Evolutionary conservation across 1,284 basidiomycete genomes (phyloP), one percentile per base, ranked within the genome.

Genomic region (Waitea zeae): DNA sequence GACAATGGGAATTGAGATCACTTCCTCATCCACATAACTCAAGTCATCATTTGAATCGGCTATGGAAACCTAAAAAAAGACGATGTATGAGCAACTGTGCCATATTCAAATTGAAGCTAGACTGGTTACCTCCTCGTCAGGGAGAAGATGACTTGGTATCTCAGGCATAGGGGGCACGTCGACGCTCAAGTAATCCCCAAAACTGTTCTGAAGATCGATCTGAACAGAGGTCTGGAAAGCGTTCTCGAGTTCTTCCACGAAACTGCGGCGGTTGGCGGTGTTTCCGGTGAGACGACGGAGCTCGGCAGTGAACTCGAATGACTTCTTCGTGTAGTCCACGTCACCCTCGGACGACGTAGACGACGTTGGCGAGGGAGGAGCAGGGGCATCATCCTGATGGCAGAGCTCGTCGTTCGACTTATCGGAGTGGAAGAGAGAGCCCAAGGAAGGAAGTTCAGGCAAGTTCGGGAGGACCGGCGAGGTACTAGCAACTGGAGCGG

Each of bases 261-360:
- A 89, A 50, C 81, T 86, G 4, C 56, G 59, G 3, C 81, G 56
- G 44, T 80, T 69, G 2, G 49, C 72, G 17, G 78, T 77, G 4
- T 67, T 72, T 44, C 75, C 70, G 38, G 76, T 76, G 30, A 89
- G 62, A 41, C 61, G 69, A 48, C 66, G 59, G 33, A 84, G 58
- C 51, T 88, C 86, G 15, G 70, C 75, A 0, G 84, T 88, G 46
- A 89, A 90, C 49, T 89, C 84, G 43, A 89, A 90, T 1, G 77
- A 81, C 44, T 68, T 72, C 52, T 76, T 78, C 1, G 79, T 81
- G 39, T 74, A 67, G 34, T 75, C 70, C 30, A 73, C 70, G 7
- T 26, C 22, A 7, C n/a, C n/a, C n/a, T n/a, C n/a, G n/a, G n/a
- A n/a, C n/a, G 59, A 61, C 15, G 50, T 58, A 9, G 58, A 46